These are phyloP conservation scores for Sclerotiophoma versabilis DNA, from an alignment of 2,329 filamentous ascomycete species.

Conservation along the genomic window DNA sequence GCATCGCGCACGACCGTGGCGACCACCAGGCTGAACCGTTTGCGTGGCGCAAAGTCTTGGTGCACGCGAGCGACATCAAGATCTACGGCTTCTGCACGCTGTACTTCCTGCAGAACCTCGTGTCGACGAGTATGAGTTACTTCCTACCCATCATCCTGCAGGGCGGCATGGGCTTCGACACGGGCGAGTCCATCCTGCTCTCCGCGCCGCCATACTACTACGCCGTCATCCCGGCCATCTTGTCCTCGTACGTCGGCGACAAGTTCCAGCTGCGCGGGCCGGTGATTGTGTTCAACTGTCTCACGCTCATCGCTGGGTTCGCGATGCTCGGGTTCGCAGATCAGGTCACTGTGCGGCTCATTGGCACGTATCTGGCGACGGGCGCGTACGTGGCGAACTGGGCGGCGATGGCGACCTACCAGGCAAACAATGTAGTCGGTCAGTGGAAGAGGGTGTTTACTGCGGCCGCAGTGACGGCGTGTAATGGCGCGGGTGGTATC, in stretches of 20 bases:
- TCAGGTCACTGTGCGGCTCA: slow-evolving; percentile 67
- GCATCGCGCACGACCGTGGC: slow-evolving; percentile 67
- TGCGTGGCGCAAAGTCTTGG: slow-evolving; percentile 61
- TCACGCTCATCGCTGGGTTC: slow-evolving; percentile 69
- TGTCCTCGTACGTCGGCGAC: slow-evolving; percentile 70
- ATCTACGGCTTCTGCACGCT: slow-evolving; percentile 69
- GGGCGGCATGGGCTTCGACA: slow-evolving; percentile 55
- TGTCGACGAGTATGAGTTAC: slow-evolving; percentile 70
- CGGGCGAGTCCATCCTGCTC: slow-evolving; percentile 62
- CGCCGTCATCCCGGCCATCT: slow-evolving; percentile 67
- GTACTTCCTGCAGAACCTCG: slow-evolving; percentile 72
- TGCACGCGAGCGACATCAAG: slow-evolving; percentile 66
- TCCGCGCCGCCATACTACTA: slow-evolving; percentile 74
- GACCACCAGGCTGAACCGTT: slow-evolving; percentile 67
- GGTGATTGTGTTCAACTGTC: slow-evolving; percentile 69
- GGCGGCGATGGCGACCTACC: slow-evolving; percentile 65
- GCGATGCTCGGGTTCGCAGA: slow-evolving; percentile 68
- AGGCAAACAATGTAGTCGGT: slow-evolving; percentile 60
- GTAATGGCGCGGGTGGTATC: slow-evolving; percentile 69
- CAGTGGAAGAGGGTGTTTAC: slow-evolving; percentile 72
- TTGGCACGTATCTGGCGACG: slow-evolving; percentile 70
- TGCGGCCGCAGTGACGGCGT: slow-evolving; percentile 65
- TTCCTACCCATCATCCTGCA: slow-evolving; percentile 69
- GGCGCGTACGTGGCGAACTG: slow-evolving; percentile 74
- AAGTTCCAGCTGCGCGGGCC: slow-evolving; percentile 66